These are phyloP conservation scores for Fistulinella prunicolor DNA, from an alignment of 768 basidiomycete genomes.

Conservation along the genomic window DNA sequence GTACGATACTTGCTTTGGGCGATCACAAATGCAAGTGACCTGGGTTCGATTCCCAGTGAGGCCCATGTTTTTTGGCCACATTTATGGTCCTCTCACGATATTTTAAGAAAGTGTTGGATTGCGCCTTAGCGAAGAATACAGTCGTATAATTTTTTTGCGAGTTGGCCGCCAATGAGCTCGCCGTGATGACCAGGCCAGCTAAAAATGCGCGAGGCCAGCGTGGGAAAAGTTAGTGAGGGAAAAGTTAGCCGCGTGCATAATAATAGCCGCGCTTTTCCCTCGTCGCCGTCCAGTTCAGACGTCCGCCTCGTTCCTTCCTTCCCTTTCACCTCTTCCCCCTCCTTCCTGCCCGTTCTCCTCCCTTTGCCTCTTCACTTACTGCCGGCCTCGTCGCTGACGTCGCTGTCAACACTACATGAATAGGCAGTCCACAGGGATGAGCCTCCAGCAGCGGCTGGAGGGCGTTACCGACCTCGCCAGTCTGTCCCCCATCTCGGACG, in stretches of 20 bases:
- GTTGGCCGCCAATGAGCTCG: too few species aligned
- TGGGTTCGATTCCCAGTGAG: constrained; percentile 42
- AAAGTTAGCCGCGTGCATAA: constrained; percentile 27
- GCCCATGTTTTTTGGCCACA: constrained; percentile 22
- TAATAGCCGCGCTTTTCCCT: constrained; percentile 19
- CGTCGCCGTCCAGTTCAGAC: constrained; percentile 12
- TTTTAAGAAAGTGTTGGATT: too few species aligned
- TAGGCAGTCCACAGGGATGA: constrained; percentile 44
- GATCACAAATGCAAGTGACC: constrained; percentile 34
- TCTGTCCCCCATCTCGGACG: constrained; percentile 71
- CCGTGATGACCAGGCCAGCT: not conserved
- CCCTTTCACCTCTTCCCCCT: constrained; percentile 4
- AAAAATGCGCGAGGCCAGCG: constrained; percentile 12
- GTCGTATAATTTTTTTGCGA: too few species aligned
- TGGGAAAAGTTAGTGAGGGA: constrained; percentile 17
- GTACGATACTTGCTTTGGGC: constrained; percentile 40
- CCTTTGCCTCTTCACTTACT: not conserved
- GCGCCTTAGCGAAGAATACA: too few species aligned
- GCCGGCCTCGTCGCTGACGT: not conserved
- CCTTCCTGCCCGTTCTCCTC: not conserved
- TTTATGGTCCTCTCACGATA: too few species aligned
- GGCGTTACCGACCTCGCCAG: constrained; percentile 65
- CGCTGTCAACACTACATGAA: constrained; percentile 26
- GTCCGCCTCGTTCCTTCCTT: constrained; percentile 20
- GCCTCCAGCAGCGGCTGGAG: constrained; percentile 68